Conservation (phyloP, 257 asterid genomes). For the Solanum phureja region DNA sequence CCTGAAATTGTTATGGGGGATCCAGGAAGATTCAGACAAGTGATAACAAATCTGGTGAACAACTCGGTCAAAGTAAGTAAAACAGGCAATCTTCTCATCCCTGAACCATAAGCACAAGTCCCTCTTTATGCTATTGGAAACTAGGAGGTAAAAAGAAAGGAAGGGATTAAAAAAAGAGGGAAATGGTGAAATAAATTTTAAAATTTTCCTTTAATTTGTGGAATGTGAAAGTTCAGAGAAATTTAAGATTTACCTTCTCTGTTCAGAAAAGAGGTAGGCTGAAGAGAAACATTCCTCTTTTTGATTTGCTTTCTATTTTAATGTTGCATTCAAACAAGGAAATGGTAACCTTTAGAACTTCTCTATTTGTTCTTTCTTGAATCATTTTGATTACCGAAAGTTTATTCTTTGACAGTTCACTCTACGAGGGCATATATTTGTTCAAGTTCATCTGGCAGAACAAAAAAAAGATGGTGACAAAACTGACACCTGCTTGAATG, state of each 20-base stretch:
- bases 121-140: not conserved
- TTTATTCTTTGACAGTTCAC: slow-evolving; percentile 48
- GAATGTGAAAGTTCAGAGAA: not conserved
- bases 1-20: slow-evolving; percentile 83
- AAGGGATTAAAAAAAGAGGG: not conserved
- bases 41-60: slow-evolving; percentile 83
- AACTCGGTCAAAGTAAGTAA: slow-evolving; percentile 88
- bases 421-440: slow-evolving; percentile 79
- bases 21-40: slow-evolving; percentile 95
- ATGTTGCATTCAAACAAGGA: not conserved
- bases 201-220: not conserved
- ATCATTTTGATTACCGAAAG: not conserved
- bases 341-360: not conserved
- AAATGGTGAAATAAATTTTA: not conserved
- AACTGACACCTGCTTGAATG: slow-evolving; percentile 21
- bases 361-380: not conserved
- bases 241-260: not conserved
- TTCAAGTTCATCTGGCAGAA: slow-evolving; percentile 72
- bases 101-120: not conserved
- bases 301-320: not conserved
- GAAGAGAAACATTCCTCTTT: not conserved
- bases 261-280: not conserved
- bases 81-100: not conserved
- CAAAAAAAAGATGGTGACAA: slow-evolving; percentile 35
- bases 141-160: not conserved